These are phyloP conservation scores for Trametes versicolor DNA, from an alignment of 1,284 basidiomycete species.

Conservation along the genomic window DNA sequence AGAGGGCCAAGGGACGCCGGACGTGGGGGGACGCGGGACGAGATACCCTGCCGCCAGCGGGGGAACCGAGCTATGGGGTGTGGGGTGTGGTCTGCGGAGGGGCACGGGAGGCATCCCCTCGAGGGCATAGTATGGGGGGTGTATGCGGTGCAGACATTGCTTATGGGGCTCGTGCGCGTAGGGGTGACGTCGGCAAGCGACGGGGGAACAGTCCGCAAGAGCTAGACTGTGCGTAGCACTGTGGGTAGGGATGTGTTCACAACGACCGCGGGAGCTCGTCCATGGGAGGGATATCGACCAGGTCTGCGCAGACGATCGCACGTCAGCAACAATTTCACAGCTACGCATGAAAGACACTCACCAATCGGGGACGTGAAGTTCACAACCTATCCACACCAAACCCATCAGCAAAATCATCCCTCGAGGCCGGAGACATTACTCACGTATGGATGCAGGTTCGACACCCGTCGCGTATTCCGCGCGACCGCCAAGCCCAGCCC, in stretches of 20 bases:
- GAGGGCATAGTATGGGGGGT: neutral
- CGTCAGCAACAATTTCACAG: neutral
- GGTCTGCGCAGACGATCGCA: conserved; percentile 12
- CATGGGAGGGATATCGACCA: conserved; percentile 31
- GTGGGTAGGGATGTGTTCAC: conserved; percentile 5
- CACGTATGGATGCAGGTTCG: conserved; percentile 47
- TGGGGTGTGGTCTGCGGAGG: neutral
- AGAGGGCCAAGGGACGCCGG: neutral
- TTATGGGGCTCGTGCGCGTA: neutral
- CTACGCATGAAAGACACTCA: conserved; percentile 25
- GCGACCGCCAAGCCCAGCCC: conserved; percentile 18
- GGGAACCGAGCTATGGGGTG: neutral
- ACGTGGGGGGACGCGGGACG: neutral
- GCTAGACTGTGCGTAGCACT: neutral
- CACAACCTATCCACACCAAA: conserved; percentile 31
- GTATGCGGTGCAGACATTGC: neutral
- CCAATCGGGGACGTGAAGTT: conserved; percentile 48
- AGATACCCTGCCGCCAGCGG: neutral
- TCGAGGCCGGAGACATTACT: conserved; percentile 25
- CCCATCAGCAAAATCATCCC: conserved; percentile 2
- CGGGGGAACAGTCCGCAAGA: neutral
- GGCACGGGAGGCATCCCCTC: neutral
- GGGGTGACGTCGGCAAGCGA: neutral
- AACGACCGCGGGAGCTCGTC: conserved; percentile 31
- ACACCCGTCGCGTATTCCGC: conserved; percentile 26